phyloP scores from a whole-genome alignment of 192 early-diverging fungal species.

The Linnemannia schmuckeri region DNA sequence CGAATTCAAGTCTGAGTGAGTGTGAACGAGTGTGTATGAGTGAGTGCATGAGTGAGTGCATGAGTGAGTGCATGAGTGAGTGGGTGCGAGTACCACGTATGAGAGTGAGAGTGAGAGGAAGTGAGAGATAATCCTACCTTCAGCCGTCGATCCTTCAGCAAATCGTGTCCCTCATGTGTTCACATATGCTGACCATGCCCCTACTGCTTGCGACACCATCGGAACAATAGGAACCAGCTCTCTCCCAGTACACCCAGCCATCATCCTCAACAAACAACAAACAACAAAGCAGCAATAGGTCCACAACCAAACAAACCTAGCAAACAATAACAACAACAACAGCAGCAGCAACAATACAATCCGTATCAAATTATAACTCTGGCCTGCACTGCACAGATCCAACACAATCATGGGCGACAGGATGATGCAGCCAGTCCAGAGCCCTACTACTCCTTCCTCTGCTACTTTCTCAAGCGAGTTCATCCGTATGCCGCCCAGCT shows the following conservation, averaged over 20 bases:
- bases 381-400: background rate
- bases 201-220: background rate
- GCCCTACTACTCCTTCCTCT: background rate
- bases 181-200: conserved; percentile 5
- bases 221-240: conserved; percentile 2
- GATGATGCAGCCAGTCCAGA: background rate
- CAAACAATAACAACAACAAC: background rate
- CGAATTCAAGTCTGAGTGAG: background rate
- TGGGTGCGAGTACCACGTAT: too few species aligned
- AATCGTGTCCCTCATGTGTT: background rate
- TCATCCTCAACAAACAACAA: background rate
- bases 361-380: background rate
- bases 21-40: background rate
- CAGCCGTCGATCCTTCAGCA: background rate
- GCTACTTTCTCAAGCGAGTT: background rate
- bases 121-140: background rate
- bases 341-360: background rate
- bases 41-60: background rate
- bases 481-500: background rate
- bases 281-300: background rate
- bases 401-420: background rate
- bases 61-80: background rate
- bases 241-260: background rate
- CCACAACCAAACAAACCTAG: background rate
- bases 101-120: too few species aligned